Conservation (phyloP, 176 grass and related monocot genomes). For the Eremochloa ophiuroides region DNA sequence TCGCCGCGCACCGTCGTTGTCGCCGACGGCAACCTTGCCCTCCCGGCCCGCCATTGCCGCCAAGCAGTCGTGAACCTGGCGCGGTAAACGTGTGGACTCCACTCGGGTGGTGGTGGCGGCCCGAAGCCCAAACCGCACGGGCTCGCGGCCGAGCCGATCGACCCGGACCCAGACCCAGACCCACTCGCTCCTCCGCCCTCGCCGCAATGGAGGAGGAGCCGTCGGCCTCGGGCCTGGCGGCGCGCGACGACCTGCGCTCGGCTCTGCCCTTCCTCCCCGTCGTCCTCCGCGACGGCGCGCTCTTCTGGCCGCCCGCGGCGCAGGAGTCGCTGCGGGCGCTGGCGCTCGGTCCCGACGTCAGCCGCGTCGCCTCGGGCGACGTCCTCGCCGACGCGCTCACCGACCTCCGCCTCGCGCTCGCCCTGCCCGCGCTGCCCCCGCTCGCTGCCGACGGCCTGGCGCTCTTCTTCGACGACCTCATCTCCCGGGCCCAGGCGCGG, state of each 20-base stretch:
- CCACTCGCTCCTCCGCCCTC: background rate
- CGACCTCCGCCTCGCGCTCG: constrained; percentile 63
- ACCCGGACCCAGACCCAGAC: background rate
- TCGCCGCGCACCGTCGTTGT: background rate
- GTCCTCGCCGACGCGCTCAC: constrained; percentile 72
- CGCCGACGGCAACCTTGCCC: background rate
- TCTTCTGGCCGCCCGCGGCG: constrained; percentile 64
- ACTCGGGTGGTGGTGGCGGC: background rate
- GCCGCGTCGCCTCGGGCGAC: constrained; percentile 72
- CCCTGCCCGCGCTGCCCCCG: constrained; percentile 24
- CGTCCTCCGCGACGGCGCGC: constrained; percentile 35
- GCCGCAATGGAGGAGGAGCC: background rate
- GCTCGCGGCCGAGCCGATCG: background rate
- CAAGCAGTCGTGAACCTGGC: background rate
- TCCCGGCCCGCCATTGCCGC: background rate
- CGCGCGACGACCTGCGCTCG: constrained; percentile 41
- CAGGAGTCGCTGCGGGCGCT: constrained; percentile 61
- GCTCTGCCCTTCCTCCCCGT: constrained; percentile 74
- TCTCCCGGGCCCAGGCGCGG: constrained; percentile 52
- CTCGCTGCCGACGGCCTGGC: constrained; percentile 44
- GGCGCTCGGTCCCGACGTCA: constrained; percentile 68
- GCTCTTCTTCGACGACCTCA: constrained; percentile 81
- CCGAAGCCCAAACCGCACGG: background rate
- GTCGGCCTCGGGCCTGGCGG: background rate
- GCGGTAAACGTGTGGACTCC: background rate